Evolutionary conservation across 176 grass and related monocot genomes (phyloP).

Genomic region (Eleusine indica): DNA sequence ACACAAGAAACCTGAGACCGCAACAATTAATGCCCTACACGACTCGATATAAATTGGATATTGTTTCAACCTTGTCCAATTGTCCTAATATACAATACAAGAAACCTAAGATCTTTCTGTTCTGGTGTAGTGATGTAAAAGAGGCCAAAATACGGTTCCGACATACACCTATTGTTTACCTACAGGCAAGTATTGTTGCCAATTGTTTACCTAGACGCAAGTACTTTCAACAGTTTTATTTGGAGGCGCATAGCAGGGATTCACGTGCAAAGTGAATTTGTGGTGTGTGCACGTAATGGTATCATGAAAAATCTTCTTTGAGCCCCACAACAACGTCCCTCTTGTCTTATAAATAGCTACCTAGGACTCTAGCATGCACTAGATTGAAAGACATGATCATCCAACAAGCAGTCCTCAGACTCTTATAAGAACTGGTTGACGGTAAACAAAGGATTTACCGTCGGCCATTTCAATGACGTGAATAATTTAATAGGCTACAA

Average conservation of each 20-base stretch:
- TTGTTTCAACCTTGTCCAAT: no score
- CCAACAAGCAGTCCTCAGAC: not conserved
- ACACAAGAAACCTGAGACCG: no score
- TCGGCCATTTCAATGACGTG: not conserved
- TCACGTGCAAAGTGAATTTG: not conserved
- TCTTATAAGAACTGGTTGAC: not conserved
- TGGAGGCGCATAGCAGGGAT: no score
- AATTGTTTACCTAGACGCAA: no score
- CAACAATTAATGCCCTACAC: no score
- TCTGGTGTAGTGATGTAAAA: not conserved
- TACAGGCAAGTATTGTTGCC: no score
- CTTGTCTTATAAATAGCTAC: not conserved
- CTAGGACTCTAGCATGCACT: not conserved
- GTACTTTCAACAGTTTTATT: no score
- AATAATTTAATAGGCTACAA: not conserved
- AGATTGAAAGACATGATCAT: not conserved
- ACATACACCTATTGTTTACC: no score
- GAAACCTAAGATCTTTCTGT: no score
- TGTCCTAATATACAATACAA: no score
- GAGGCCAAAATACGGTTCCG: no score
- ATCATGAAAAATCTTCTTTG: conserved; percentile 9
- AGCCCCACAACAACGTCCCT: conserved; percentile 9
- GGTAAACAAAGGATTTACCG: not conserved
- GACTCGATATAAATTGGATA: no score
- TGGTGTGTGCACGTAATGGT: not conserved